Percentiles rank a stretch among this genome's conserved stretches.
Conservation (phyloP, 805 yeast genomes). For the Lachancea dasiensis region DNA sequence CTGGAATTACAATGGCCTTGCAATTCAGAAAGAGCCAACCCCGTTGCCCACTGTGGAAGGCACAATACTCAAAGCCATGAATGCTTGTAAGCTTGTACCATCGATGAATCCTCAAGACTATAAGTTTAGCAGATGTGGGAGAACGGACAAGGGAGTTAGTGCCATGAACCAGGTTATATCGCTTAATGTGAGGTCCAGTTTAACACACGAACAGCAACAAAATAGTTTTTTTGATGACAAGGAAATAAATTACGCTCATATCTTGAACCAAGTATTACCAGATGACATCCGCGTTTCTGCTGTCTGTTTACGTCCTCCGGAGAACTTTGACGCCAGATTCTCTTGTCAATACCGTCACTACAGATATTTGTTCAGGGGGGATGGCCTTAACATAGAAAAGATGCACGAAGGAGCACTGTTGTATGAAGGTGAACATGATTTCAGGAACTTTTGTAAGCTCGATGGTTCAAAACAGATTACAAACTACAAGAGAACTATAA, state of each 20-base stretch:
- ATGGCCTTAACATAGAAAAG: slow-evolving; percentile 49
- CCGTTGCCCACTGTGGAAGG: slow-evolving; percentile 85
- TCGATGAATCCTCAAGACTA: slow-evolving; percentile 54
- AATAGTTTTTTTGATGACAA: slow-evolving; percentile 49
- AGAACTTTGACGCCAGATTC: slow-evolving; percentile 83
- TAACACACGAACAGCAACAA: slow-evolving; percentile 56
- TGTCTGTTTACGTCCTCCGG: slow-evolving; percentile 77
- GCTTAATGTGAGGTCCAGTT: slow-evolving; percentile 61
- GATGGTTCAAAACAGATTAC: slow-evolving; percentile 92
- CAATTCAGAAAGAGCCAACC: slow-evolving; percentile 68
- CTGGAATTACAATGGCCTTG: slow-evolving; percentile 91
- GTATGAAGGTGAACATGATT: slow-evolving; percentile 73
- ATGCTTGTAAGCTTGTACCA: slow-evolving; percentile 58
- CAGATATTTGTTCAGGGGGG: slow-evolving; percentile 65
- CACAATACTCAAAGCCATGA: slow-evolving; percentile 63
- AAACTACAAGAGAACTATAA: slow-evolving; percentile 62
- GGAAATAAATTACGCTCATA: slow-evolving; percentile 72
- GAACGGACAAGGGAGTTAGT: slow-evolving; percentile 95
- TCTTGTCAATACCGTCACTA: slow-evolving; percentile 85
- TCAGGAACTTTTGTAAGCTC: slow-evolving; percentile 87
- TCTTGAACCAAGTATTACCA: slow-evolving; percentile 75
- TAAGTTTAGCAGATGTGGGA: slow-evolving; percentile 83
- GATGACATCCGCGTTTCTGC: slow-evolving; percentile 77
- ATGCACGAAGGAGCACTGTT: slow-evolving; percentile 65
- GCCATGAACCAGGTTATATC: slow-evolving; percentile 95